phyloP scores from a whole-genome alignment of 1,284 basidiomycete species.

The Boletus semigastroideus region DNA sequence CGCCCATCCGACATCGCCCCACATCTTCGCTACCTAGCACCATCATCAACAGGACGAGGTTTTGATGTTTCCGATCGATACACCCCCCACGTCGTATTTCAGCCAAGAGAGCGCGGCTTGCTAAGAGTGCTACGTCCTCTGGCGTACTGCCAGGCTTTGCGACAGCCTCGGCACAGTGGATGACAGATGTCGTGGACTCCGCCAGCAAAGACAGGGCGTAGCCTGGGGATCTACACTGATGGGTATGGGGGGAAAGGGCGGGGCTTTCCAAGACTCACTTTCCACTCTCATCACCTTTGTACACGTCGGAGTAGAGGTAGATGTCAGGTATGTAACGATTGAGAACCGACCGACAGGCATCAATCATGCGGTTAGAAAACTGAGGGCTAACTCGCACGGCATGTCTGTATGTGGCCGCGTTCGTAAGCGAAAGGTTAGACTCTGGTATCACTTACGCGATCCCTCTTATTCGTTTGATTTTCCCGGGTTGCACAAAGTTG shows the following conservation, averaged over 20 bases:
- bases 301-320: slow-evolving; percentile 97
- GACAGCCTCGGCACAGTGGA: slow-evolving; percentile 86
- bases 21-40: slow-evolving; percentile 96
- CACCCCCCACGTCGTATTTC: slow-evolving; percentile 88
- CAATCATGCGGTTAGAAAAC: slow-evolving; percentile 97
- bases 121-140: slow-evolving; percentile 87
- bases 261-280: slow-evolving; percentile 56
- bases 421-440: slow-evolving; percentile 1
- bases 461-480: slow-evolving; percentile 92
- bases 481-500: slow-evolving; percentile 89
- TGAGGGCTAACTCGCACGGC: slow-evolving; percentile 95
- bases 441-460: slow-evolving; percentile 69
- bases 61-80: slow-evolving; percentile 89
- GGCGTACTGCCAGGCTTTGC: slow-evolving; percentile 81
- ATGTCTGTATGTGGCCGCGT: slow-evolving; percentile 53
- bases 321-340: slow-evolving; percentile 98
- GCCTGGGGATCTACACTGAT: slow-evolving; percentile 78
- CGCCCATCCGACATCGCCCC: slow-evolving; percentile 82
- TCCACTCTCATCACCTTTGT: slow-evolving; percentile 96
- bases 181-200: slow-evolving; percentile 88
- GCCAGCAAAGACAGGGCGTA: slow-evolving; percentile 91
- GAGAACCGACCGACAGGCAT: slow-evolving; percentile 85
- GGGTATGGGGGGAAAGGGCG: background rate
- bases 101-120: slow-evolving; percentile 74
- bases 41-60: slow-evolving; percentile 88